Conservation (phyloP, 2,329 filamentous ascomycete species). For the Ilyonectria destructans region DNA sequence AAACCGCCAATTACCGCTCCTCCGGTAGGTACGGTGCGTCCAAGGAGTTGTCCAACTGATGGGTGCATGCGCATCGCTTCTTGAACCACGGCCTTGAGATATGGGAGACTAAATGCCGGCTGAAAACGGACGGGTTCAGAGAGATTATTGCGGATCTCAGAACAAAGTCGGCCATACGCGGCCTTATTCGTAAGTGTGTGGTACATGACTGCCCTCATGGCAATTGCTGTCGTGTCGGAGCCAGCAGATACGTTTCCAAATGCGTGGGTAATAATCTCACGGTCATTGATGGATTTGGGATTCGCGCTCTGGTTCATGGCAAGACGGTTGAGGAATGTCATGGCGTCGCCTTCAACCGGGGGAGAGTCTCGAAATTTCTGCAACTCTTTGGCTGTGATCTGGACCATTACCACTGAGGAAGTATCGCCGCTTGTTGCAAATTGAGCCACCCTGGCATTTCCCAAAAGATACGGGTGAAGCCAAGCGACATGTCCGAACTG, state of each 20-base stretch:
- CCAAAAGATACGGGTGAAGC: slow-evolving; percentile 22
- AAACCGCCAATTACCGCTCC: slow-evolving; percentile 10
- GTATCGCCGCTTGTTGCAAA: slow-evolving; percentile 8
- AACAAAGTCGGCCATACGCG: neutral
- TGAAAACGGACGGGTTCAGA: slow-evolving; percentile 10
- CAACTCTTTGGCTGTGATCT: neutral
- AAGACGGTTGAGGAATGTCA: slow-evolving; percentile 20
- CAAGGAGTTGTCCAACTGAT: slow-evolving; percentile 21
- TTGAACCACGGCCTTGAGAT: slow-evolving; percentile 23
- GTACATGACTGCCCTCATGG: slow-evolving; percentile 13
- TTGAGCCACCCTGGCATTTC: slow-evolving; percentile 13
- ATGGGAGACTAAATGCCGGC: slow-evolving; percentile 2
- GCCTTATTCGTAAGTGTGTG: neutral
- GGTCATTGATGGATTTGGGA: slow-evolving; percentile 17
- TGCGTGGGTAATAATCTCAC: slow-evolving; percentile 21
- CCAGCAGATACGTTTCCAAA: slow-evolving; percentile 23
- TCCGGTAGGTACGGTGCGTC: slow-evolving; percentile 5
- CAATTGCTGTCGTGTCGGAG: slow-evolving; percentile 20
- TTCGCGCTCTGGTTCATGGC: slow-evolving; percentile 13
- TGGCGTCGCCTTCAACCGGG: slow-evolving; percentile 13
- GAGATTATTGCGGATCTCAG: neutral
- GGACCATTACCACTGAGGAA: slow-evolving; percentile 11
- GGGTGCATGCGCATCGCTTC: slow-evolving; percentile 27
- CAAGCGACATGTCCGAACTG: slow-evolving; percentile 23
- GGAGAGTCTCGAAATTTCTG: slow-evolving; percentile 9